Conservation (phyloP, 2,329 filamentous ascomycete genomes). For the Phialemonium atrogriseum region DNA sequence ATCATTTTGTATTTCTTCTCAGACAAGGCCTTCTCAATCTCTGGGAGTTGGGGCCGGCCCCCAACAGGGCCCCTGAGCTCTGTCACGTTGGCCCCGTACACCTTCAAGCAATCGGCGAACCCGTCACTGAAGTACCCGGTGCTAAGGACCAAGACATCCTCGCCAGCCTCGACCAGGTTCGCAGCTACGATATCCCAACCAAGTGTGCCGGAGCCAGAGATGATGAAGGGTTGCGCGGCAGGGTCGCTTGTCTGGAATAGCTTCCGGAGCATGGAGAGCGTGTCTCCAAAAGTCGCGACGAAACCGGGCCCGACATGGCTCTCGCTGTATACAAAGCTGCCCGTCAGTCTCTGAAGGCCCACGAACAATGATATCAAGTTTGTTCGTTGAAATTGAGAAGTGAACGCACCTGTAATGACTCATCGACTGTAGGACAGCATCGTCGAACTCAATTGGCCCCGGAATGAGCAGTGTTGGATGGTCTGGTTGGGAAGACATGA, state of each 20-base stretch:
- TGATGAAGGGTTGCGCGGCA: constrained; percentile 79
- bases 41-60: constrained; percentile 73
- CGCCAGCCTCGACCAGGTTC: constrained; percentile 82
- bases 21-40: constrained; percentile 81
- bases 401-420: constrained; percentile 72
- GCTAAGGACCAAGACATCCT: constrained; percentile 86
- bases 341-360: constrained; percentile 1
- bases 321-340: constrained; percentile 50
- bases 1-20: constrained; percentile 90
- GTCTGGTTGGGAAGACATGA: constrained; percentile 53
- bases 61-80: constrained; percentile 87
- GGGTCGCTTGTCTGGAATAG: constrained; percentile 87
- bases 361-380: background rate
- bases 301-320: constrained; percentile 88
- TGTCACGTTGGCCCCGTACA: constrained; percentile 84
- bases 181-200: constrained; percentile 96
- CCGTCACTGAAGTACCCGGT: constrained; percentile 96
- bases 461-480: constrained; percentile 83
- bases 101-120: constrained; percentile 84
- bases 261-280: constrained; percentile 77
- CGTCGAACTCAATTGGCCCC: constrained; percentile 95
- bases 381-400: background rate
- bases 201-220: constrained; percentile 89
- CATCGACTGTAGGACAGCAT: constrained; percentile 93
- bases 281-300: constrained; percentile 84